Evolutionary conservation across 176 grass and related monocot species (phyloP).

Genomic region (Melocanna baccifera): DNA sequence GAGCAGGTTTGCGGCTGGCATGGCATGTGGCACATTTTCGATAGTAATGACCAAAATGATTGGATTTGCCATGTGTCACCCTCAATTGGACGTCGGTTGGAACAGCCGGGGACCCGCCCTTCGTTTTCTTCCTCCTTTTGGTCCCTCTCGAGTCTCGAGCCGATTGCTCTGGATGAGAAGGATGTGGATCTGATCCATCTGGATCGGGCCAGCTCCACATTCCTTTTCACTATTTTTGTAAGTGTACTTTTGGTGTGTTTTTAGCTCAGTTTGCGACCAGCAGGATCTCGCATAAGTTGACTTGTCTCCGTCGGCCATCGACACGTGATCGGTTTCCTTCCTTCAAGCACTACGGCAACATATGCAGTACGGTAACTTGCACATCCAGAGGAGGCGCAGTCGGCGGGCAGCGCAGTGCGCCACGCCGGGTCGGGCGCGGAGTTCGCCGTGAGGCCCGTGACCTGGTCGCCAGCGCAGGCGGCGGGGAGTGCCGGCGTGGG

Average conservation of each 20-base stretch:
- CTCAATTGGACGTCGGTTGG: background rate
- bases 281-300: slow-evolving; percentile 20
- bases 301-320: background rate
- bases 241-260: background rate
- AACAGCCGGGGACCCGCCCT: background rate
- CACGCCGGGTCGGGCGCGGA: no score
- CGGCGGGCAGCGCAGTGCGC: no score
- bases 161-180: background rate
- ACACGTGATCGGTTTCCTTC: slow-evolving; percentile 18
- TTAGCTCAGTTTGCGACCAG: background rate
- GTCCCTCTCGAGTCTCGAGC: background rate
- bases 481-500: no score
- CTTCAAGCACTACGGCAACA: background rate
- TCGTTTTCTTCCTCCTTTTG: background rate
- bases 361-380: background rate
- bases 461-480: no score
- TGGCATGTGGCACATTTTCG: background rate
- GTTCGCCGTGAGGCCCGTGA: no score
- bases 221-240: background rate
- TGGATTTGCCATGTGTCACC: background rate
- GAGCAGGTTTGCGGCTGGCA: background rate
- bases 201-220: slow-evolving; percentile 21
- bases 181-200: background rate
- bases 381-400: background rate
- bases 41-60: background rate